Base-by-base conservation (phyloP, 805 yeast species). In the Yarrowia yakushimensis region DNA sequence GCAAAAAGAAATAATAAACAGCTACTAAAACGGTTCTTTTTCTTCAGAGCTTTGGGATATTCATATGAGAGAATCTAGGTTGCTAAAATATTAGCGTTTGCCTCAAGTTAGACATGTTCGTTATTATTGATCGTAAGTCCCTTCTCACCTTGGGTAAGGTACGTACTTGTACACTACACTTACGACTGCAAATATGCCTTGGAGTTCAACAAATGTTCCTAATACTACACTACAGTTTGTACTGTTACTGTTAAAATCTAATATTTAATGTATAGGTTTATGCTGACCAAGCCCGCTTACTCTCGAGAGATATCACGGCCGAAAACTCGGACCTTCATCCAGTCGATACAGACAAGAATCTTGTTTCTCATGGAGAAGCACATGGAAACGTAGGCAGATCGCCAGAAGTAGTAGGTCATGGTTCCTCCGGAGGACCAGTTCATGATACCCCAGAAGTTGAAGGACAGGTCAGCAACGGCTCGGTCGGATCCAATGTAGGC, bases 301-400 rank as follows among this genome's bases (percentile, higher is more conserved):
- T 88, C 96, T 75, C 93, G 86, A 68, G 96, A 88, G 69, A 90
- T 87, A 76, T 92, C 97, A 79, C 98, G 88, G 65, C 98, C 98
- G 71, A 93, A 89, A 73, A 90, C 78, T 67, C 85, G 82, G 66
- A 89, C 87, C 81, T 91, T 92, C 66, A 85, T 72, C 98, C 98
- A 92, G 75, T 93, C 98, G 67, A 89, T 76, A 67, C 85, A 82
- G 61, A 92, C 96, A 72, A 91, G 82, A 65, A 90, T 78, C 81
- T 89, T 93, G 80, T 90, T 92, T 79, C 91, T 86, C 69, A 89
- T 83, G 65, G 96, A 85, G 74, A 93, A 83, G 76, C 93, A 85
- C 97, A 93, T 92, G 73, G 89, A 84, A 67, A 93, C 84, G 76
- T 93, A 93, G 30, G 97, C 97, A 30, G 90, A 83, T 78, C 96